Conservation (phyloP, 164 flowering plant species). For the Aristolochia contorta region DNA sequence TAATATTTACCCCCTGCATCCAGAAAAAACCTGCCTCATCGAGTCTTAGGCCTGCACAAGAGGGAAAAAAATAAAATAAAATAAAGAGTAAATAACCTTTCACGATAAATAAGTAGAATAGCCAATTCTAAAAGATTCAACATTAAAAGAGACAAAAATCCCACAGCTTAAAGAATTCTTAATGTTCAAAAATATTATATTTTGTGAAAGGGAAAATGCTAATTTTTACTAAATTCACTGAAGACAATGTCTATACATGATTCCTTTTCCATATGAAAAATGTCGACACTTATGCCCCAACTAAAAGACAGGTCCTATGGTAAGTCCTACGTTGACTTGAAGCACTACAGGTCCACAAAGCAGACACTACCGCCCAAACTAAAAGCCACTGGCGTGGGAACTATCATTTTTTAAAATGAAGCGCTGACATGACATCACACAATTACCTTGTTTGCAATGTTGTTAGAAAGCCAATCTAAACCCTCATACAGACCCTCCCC, state of each 20-base stretch:
- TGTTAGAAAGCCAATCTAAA: conserved; percentile 95
- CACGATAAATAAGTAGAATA: too few species aligned
- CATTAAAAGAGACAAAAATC: too few species aligned
- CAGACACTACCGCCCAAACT: not conserved
- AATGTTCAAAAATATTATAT: too few species aligned
- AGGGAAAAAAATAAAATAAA: conserved; percentile 1
- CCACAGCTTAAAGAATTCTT: too few species aligned
- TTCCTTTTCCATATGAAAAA: too few species aligned
- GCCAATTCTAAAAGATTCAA: not conserved
- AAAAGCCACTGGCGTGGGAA: not conserved
- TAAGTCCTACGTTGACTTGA: too few species aligned
- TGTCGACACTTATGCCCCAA: too few species aligned
- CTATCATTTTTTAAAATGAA: not conserved
- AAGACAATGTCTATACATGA: too few species aligned
- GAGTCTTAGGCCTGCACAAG: conserved; percentile 24
- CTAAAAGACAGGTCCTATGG: too few species aligned
- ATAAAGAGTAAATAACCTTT: not conserved
- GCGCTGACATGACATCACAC: not conserved
- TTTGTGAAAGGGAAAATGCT: too few species aligned
- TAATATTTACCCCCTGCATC: conserved; percentile 13
- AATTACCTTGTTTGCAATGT: conserved; percentile 88
- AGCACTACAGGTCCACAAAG: too few species aligned
- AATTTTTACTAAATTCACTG: too few species aligned
- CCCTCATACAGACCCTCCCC: conserved; percentile 98
- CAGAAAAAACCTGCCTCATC: conserved; percentile 8